phyloP scores from a whole-genome alignment of 768 basidiomycete species.

The Tremella mesenterica region DNA sequence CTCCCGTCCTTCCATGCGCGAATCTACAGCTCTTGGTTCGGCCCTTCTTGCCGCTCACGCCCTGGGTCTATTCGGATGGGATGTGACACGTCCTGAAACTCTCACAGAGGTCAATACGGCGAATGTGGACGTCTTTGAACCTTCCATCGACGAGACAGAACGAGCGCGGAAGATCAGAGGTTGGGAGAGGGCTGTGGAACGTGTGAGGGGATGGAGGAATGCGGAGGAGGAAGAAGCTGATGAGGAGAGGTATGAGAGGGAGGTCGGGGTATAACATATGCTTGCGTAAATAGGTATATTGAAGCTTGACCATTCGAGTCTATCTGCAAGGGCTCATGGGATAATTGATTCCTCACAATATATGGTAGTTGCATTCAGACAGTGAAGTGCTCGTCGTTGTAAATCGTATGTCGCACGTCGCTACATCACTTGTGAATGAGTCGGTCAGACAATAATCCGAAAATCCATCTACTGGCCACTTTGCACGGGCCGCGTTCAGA shows the following conservation, averaged over 20 bases:
- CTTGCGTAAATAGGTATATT: no score
- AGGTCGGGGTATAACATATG: conserved; percentile 17
- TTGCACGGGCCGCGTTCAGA: no score
- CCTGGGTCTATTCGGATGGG: conserved; percentile 82
- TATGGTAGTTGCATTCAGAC: no score
- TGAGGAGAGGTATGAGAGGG: conserved; percentile 35
- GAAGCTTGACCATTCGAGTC: no score
- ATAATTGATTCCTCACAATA: no score
- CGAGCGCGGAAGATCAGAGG: conserved; percentile 61
- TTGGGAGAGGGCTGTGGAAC: conserved; percentile 83
- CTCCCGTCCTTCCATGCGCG: conserved; percentile 89
- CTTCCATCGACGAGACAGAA: conserved; percentile 51
- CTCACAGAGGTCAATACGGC: conserved; percentile 77
- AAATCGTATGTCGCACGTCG: no score
- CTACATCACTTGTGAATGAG: no score
- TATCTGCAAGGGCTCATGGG: no score
- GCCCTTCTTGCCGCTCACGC: conserved; percentile 88
- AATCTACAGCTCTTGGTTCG: conserved; percentile 91
- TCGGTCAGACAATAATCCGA: no score
- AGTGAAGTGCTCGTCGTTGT: no score
- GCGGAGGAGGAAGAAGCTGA: conserved; percentile 43
- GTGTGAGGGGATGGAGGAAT: conserved; percentile 73
- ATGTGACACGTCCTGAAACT: conserved; percentile 71
- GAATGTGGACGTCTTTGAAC: conserved; percentile 63
- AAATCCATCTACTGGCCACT: no score